A percentile compares a stretch with the other conserved stretches of the same genome.
Conservation (phyloP, 2,329 filamentous ascomycete species). For the Fusarium nygamai region DNA sequence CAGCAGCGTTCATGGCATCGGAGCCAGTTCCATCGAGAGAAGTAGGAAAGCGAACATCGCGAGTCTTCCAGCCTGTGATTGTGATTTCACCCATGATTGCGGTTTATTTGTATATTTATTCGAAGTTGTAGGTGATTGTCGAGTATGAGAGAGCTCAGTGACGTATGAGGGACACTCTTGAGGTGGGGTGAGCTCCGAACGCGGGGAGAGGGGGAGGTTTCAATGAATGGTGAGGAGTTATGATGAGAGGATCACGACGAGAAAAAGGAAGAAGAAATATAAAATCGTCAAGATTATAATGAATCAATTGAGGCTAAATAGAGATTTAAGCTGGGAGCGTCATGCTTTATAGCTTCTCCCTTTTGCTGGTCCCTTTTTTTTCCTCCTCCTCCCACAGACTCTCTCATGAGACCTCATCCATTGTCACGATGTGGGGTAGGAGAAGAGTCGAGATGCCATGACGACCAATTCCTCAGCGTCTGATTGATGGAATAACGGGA, state of each 20-base stretch:
- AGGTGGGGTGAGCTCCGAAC: constrained; percentile 35
- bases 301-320: constrained; percentile 24
- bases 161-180: constrained; percentile 14
- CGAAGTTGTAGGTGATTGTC: neutral
- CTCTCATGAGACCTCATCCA: constrained; percentile 33
- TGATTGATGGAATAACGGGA: constrained; percentile 41
- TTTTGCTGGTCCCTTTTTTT: neutral
- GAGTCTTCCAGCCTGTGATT: constrained; percentile 76
- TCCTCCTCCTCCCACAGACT: neutral
- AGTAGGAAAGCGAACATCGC: constrained; percentile 85
- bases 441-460: constrained; percentile 31
- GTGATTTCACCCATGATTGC: constrained; percentile 62
- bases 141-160: constrained; percentile 14
- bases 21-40: constrained; percentile 96
- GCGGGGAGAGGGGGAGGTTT: constrained; percentile 37
- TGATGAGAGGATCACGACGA: constrained; percentile 1
- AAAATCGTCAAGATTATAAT: neutral
- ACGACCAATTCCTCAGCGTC: constrained; percentile 5
- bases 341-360: constrained; percentile 33
- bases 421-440: constrained; percentile 35
- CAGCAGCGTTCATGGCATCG: constrained; percentile 95
- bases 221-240: neutral
- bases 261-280: neutral
- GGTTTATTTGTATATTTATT: neutral
- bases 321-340: constrained; percentile 2